A percentile compares a stretch with the other conserved stretches of the same genome.
Evolutionary conservation across 2,329 filamentous ascomycete genomes (phyloP).

Genomic region (Curvularia spicifera): DNA sequence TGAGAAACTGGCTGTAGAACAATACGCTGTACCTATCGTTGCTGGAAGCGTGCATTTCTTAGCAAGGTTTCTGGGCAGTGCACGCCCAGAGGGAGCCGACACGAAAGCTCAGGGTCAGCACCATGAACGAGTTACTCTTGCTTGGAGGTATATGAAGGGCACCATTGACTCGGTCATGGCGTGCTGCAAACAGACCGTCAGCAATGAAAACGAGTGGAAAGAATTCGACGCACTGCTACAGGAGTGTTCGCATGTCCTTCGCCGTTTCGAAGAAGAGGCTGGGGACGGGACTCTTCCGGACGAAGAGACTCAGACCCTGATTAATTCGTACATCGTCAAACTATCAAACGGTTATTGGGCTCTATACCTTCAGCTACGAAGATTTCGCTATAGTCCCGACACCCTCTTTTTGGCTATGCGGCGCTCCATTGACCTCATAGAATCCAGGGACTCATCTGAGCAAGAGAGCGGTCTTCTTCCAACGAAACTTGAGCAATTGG

Average conservation of each 20-base stretch:
- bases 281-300: constrained; percentile 10
- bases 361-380: constrained; percentile 61
- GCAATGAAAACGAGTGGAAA: constrained; percentile 37
- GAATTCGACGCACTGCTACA: constrained; percentile 42
- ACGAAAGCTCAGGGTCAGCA: constrained; percentile 26
- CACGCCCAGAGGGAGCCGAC: constrained; percentile 25
- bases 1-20: constrained; percentile 12
- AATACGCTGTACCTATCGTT: constrained; percentile 33
- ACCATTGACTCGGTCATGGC: constrained; percentile 46
- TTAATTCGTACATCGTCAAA: constrained; percentile 59
- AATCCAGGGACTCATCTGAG: constrained; percentile 61
- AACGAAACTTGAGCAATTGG: constrained; percentile 71
- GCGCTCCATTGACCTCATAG: constrained; percentile 68
- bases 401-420: constrained; percentile 63
- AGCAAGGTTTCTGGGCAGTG: constrained; percentile 40
- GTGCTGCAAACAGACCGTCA: constrained; percentile 40
- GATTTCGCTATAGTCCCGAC: constrained; percentile 53
- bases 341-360: constrained; percentile 75
- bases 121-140: constrained; percentile 32
- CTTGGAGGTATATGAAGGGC: constrained; percentile 40
- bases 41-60: constrained; percentile 43
- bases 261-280: constrained; percentile 31
- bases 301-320: constrained; percentile 18
- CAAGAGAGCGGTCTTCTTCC: constrained; percentile 66
- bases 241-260: constrained; percentile 40